A percentile compares a stretch with the other conserved stretches of the same genome.
phyloP scores from a whole-genome alignment of 345 rosid species.

The Eucalyptus sp. region DNA sequence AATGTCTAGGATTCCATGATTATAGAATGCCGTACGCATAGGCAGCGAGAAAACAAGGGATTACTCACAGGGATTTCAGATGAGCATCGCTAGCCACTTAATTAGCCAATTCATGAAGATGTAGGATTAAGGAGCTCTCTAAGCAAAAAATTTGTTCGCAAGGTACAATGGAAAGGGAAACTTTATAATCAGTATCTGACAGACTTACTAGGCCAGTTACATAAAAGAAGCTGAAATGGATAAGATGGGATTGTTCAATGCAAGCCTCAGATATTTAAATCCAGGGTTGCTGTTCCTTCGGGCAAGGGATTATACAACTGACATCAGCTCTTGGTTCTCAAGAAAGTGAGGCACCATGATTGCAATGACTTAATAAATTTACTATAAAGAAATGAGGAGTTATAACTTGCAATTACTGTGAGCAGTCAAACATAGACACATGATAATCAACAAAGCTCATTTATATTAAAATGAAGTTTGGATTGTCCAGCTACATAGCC shows the following conservation, averaged over 20 bases:
- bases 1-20: background rate
- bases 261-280: background rate
- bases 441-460: background rate
- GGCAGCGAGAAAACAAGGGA: background rate
- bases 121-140: background rate
- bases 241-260: background rate
- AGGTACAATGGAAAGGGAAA: background rate
- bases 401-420: background rate
- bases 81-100: background rate
- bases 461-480: background rate
- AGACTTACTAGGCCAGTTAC: background rate
- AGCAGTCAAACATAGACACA: background rate
- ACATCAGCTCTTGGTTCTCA: background rate
- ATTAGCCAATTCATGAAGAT: background rate
- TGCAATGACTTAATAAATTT: background rate
- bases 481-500: background rate
- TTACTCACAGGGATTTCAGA: background rate
- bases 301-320: background rate
- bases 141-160: background rate
- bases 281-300: background rate
- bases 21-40: background rate
- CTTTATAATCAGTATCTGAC: background rate
- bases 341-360: background rate
- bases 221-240: background rate
- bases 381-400: background rate